Base-by-base conservation (phyloP, 768 basidiomycete species). In the Lactarius sanguifluus region DNA sequence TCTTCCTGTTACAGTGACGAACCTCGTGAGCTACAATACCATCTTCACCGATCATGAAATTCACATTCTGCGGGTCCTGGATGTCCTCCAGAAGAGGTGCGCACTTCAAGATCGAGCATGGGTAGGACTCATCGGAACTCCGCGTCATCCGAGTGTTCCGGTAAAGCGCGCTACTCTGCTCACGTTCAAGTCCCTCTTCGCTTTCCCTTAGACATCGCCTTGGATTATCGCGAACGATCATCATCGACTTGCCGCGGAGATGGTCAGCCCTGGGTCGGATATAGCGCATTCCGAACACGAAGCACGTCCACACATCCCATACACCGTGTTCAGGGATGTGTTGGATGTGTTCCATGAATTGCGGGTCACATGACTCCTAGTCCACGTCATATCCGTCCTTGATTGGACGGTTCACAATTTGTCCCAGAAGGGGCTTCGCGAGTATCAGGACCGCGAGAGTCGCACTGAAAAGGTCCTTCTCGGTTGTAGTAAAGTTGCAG, bases 1-100 rank as follows among this genome's bases (percentile, higher is more conserved):
- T n/a, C 18, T 36, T 16, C 55, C 5, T 25, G 18, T n/a, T n/a
- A n/a, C n/a, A n/a, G n/a, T 9, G 23, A 69, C 70, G 13, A n/a
- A 70, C 70, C 55, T 70, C 70, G 55, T 64, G 28, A 28, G 16
- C 64, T 15, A 70, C 23, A 20, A 70, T 57, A 16, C 54, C 55
- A n/a, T 70, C 70, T 62, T 70, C 70, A 54, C 67, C 58, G 45
- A 70, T 65, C 70, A 69, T 70, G 23, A 69, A 45, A n/a, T 56
- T 3, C 20, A 59, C 43, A 1, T 16, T 1, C 8, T 16, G 36
- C 8, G 10, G n/a, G 25, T 36, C 18, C 5, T 18, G 10, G 30
- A 69, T 57, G 30, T 61, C 23, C 18, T 28, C 13, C 18, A 50
- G 68, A 52, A 68, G 50, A 25, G 43, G 52, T 18, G 67, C 54